Evolutionary conservation across 352 stramenopile species (phyloP), one percentile per base, ranked within the genome.

Genomic region (Globisporangium cederbergense): DNA sequence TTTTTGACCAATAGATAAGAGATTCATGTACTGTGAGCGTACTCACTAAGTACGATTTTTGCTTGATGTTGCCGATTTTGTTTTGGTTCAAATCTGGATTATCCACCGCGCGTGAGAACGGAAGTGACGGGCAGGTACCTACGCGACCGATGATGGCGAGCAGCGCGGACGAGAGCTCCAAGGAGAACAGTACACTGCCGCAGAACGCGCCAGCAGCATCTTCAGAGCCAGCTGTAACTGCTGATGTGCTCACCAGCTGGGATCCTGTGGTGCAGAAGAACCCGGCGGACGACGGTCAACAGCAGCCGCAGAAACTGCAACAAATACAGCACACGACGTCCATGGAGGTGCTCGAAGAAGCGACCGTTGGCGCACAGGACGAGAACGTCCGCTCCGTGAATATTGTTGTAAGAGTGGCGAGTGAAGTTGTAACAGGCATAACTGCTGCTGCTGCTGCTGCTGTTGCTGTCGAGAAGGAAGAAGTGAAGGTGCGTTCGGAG

Each of bases 171-270:
- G 50, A 59, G 14, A 30, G 58, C n/a, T 36, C 46, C 36, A 59
- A 68, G 45, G 62, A 63, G 46, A 63, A 68, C 54, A 53, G 36
- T 14, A 28, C 28, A 28, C 36, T 36, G 38, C 7, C 32, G 38
- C 38, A 40, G 20, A 58, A 51, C 45, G 32, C 55, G 3, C 8
- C 47, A 14, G 16, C 30, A 8, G 20, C 22, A n/a, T 13, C 18
- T 7, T 10, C 18, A 42, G 20, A 32, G 25, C 25, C 25, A 28
- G 25, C 25, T 28, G 25, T 28, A 25, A 0, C 56, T 34, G 1
- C 8, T 22, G 42, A 10, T 42, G 18, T 16, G 40, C 5, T 18
- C 20, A 2, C 18, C 43, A 50, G 43, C 14, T 25, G n/a, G 18
- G 4, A 25, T 22, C 43, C 36, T n/a, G 14, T 9, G 40, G 2